Evolutionary conservation across 1,284 basidiomycete genomes (phyloP).

Genomic region (Trichosporon sp.): DNA sequence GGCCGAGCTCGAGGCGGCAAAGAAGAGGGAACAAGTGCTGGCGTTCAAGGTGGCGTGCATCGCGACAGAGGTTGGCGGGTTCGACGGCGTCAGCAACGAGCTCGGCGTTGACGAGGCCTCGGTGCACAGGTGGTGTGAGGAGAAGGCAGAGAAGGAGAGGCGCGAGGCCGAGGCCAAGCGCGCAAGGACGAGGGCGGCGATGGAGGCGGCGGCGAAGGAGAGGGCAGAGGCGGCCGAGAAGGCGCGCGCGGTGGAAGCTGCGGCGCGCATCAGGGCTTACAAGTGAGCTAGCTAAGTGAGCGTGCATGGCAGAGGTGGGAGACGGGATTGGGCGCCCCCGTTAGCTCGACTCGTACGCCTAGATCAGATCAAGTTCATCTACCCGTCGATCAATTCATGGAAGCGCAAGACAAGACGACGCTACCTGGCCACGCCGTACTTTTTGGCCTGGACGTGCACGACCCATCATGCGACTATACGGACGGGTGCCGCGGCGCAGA

Average conservation of each 20-base stretch:
- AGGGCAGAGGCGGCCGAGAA: not conserved
- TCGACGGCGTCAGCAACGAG: not conserved
- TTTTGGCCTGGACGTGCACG: no score
- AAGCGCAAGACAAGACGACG: no score
- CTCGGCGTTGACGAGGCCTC: not conserved
- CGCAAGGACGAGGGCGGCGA: not conserved
- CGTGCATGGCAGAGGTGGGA: no score
- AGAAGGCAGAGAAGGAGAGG: not conserved
- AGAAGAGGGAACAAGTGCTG: not conserved
- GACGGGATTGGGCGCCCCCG: no score
- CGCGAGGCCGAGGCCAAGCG: not conserved
- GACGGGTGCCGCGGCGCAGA: no score
- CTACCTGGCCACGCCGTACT: no score
- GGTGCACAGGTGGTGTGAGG: not conserved
- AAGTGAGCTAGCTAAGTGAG: not conserved
- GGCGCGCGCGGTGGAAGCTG: not conserved
- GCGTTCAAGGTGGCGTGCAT: not conserved
- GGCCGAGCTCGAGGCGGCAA: not conserved
- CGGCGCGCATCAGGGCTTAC: no score
- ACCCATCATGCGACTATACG: no score
- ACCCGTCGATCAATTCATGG: no score
- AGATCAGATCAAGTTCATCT: no score
- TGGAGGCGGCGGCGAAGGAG: not conserved
- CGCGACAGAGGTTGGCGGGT: not conserved
- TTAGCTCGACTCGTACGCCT: no score